Conservation (phyloP, 1,139 yeast species). For the Diutina rugosa region DNA sequence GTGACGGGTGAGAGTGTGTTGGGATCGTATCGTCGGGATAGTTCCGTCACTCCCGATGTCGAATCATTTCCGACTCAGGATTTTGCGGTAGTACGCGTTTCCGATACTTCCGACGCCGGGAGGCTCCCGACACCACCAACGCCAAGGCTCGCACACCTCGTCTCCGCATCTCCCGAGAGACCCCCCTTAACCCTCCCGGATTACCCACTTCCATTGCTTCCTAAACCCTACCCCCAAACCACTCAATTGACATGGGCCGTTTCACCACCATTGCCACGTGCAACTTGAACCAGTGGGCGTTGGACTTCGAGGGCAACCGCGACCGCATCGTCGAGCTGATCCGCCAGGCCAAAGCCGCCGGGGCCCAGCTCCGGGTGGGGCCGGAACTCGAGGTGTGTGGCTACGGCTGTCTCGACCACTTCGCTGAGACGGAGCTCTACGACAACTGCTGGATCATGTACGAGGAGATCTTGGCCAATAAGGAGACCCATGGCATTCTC, state of each 20-base stretch:
- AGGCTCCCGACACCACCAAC: too few relatives aligned
- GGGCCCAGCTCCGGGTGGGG: conserved; percentile 83
- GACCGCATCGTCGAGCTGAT: conserved; percentile 82
- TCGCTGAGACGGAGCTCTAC: conserved; percentile 77
- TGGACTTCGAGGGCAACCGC: conserved; percentile 94
- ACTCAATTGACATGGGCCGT: background rate
- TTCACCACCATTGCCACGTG: conserved; percentile 45
- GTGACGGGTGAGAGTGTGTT: too few relatives aligned
- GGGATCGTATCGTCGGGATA: too few relatives aligned
- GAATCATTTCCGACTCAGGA: too few relatives aligned
- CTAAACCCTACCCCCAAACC: background rate
- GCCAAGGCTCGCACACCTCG: too few relatives aligned
- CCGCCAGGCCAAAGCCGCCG: conserved; percentile 54
- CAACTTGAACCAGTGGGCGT: conserved; percentile 94
- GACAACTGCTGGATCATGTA: conserved; percentile 94
- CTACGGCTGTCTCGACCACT: conserved; percentile 93
- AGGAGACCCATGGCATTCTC: conserved; percentile 60
- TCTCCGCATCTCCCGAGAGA: too few relatives aligned
- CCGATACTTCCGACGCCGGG: too few relatives aligned
- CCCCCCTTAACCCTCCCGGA: too few relatives aligned
- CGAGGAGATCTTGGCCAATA: conserved; percentile 53
- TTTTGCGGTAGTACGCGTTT: too few relatives aligned
- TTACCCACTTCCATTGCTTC: too few relatives aligned
- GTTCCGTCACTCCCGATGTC: too few relatives aligned
- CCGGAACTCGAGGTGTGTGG: conserved; percentile 95